phyloP scores from a whole-genome alignment of 345 rosid species.

The Cochlearia excelsa region DNA sequence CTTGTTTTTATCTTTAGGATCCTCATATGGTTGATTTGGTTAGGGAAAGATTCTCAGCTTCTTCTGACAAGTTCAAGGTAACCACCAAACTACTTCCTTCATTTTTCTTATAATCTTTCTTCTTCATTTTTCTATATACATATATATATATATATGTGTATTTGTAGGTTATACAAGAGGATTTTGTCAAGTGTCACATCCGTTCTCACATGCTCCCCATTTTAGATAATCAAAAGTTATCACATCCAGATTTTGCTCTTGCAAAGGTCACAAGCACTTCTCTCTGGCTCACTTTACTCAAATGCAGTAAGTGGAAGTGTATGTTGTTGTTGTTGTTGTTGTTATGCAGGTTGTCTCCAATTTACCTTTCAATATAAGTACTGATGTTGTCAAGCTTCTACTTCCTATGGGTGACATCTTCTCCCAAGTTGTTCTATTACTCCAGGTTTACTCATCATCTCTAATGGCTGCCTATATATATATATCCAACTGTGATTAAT shows the following conservation, averaged over 20 bases:
- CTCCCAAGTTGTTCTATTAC: conserved; percentile 83
- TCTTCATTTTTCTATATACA: not conserved
- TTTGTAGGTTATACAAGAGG: conserved; percentile 75
- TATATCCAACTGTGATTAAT: too few relatives aligned
- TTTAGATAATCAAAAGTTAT: conserved; percentile 38
- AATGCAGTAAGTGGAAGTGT: not conserved
- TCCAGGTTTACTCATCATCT: conserved; percentile 48
- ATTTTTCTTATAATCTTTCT: not conserved
- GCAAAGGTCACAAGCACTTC: conserved; percentile 57
- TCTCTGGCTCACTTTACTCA: conserved; percentile 2
- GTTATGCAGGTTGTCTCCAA: conserved; percentile 72
- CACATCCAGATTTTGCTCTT: conserved; percentile 24
- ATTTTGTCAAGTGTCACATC: conserved; percentile 71
- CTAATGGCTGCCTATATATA: too few relatives aligned
- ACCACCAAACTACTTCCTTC: conserved; percentile 10
- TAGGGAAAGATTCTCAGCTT: conserved; percentile 58
- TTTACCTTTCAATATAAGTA: conserved; percentile 86
- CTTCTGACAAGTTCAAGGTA: conserved; percentile 57
- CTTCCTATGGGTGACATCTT: conserved; percentile 94
- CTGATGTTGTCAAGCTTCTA: conserved; percentile 72
- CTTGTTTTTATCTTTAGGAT: conserved; percentile 49
- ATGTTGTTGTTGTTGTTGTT: too few relatives aligned
- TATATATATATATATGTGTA: not conserved
- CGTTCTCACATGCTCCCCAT: conserved; percentile 58
- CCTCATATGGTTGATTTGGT: conserved; percentile 78